A percentile compares a stretch with the other conserved stretches of the same genome.
These are phyloP conservation scores for Colletotrichum sojae DNA, from an alignment of 2,329 filamentous ascomycete genomes.

Conservation along the genomic window DNA sequence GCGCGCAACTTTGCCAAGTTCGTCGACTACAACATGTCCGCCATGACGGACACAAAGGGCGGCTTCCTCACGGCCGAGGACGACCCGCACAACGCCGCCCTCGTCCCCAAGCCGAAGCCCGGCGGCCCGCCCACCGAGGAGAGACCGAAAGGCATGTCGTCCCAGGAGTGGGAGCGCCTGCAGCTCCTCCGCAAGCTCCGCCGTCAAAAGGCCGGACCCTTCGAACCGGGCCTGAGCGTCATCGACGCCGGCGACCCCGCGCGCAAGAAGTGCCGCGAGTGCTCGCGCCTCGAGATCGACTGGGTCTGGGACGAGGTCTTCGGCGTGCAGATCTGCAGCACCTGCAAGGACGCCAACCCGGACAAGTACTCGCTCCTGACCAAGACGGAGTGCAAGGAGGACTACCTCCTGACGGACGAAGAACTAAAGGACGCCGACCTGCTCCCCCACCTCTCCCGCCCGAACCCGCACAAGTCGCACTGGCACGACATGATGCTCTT, in stretches of 20 bases:
- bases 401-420: conserved; percentile 91
- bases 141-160: conserved; percentile 89
- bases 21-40: conserved; percentile 97
- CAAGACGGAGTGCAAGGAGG: conserved; percentile 95
- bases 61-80: conserved; percentile 93
- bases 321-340: conserved; percentile 79
- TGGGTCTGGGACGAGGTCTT: conserved; percentile 95
- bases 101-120: conserved; percentile 61
- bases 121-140: conserved; percentile 61
- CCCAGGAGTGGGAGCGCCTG: conserved; percentile 91
- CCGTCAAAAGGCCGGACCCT: conserved; percentile 83
- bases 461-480: conserved; percentile 94
- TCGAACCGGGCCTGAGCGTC: conserved; percentile 89
- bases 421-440: conserved; percentile 92
- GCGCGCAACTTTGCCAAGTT: conserved; percentile 93
- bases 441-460: conserved; percentile 87
- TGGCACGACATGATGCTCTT: conserved; percentile 99
- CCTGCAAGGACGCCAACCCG: conserved; percentile 89
- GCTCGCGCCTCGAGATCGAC: conserved; percentile 87
- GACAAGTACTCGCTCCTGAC: conserved; percentile 97
- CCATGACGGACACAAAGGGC: conserved; percentile 98
- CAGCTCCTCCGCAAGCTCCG: conserved; percentile 81
- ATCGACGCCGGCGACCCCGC: conserved; percentile 71
- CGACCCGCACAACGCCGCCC: conserved; percentile 88
- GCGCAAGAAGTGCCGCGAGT: conserved; percentile 87